A percentile compares a stretch with the other conserved stretches of the same genome.
These are phyloP conservation scores for Geotrichum australiense DNA, from an alignment of 1,139 yeast genomes.

Conservation along the genomic window DNA sequence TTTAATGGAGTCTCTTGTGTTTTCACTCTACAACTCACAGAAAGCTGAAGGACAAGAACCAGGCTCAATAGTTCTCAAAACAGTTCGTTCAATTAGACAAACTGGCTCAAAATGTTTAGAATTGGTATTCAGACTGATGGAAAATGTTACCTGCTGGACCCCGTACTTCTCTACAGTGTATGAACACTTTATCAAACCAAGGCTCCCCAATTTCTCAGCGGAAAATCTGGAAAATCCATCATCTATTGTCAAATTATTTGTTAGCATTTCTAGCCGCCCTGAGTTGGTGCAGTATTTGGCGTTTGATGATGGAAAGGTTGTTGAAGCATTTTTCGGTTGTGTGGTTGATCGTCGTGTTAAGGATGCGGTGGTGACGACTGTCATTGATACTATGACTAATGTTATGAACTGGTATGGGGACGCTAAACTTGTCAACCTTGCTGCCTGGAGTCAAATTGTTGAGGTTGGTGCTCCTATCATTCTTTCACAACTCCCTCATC, in stretches of 20 bases:
- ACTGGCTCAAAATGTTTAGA: conserved; percentile 32
- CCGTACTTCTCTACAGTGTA: conserved; percentile 48
- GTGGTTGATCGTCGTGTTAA: conserved; percentile 53
- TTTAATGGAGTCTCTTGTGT: conserved; percentile 55
- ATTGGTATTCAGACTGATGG: conserved; percentile 22
- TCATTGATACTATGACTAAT: conserved; percentile 51
- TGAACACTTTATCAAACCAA: conserved; percentile 51
- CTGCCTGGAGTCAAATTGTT: conserved; percentile 23
- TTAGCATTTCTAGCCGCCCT: conserved; percentile 52
- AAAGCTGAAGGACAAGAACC: conserved; percentile 6
- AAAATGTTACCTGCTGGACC: conserved; percentile 42
- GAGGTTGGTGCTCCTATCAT: conserved; percentile 28
- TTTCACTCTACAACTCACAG: conserved; percentile 53
- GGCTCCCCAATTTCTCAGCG: conserved; percentile 57
- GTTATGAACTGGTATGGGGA: conserved; percentile 43
- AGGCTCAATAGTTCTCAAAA: conserved; percentile 11
- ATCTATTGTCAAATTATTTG: conserved; percentile 61
- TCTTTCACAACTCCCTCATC: conserved; percentile 26
- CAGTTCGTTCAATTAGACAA: conserved; percentile 23
- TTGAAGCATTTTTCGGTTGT: conserved; percentile 49
- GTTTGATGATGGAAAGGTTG: conserved; percentile 45
- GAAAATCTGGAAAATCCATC: conserved; percentile 84
- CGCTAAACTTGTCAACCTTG: conserved; percentile 20
- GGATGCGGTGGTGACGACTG: conserved; percentile 53
- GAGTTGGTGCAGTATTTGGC: conserved; percentile 45